These are phyloP conservation scores for Tulasnella calospora DNA, from an alignment of 768 basidiomycete species.

Conservation along the genomic window DNA sequence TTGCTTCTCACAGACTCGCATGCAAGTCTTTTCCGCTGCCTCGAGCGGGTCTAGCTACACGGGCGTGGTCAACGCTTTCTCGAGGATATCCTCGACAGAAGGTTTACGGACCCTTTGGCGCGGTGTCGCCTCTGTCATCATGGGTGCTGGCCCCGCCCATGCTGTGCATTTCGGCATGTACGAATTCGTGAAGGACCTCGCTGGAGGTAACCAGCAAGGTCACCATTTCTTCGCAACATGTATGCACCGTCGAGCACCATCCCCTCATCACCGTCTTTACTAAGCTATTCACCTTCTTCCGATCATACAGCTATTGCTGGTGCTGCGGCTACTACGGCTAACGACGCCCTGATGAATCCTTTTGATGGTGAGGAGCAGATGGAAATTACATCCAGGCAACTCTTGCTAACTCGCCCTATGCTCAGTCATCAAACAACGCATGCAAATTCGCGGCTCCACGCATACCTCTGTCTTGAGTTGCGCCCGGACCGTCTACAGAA, in stretches of 20 bases:
- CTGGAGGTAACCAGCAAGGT: constrained; percentile 70
- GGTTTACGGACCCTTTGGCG: constrained; percentile 89
- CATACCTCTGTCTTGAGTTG: constrained; percentile 85
- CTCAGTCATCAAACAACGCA: constrained; percentile 96
- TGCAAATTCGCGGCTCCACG: constrained; percentile 94
- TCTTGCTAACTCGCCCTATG: not conserved
- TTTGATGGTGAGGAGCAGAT: constrained; percentile 70
- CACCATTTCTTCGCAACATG: constrained; percentile 87
- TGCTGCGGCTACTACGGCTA: constrained; percentile 88
- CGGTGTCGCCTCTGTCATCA: constrained; percentile 90
- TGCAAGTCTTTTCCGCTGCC: constrained; percentile 89
- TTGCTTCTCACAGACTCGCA: constrained; percentile 70
- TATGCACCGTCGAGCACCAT: constrained; percentile 39
- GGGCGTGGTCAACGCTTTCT: constrained; percentile 84
- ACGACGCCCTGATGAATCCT: constrained; percentile 98
- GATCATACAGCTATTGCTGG: constrained; percentile 71
- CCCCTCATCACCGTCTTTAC: not conserved
- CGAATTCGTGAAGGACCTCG: constrained; percentile 89
- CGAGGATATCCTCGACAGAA: constrained; percentile 90
- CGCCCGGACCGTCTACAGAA: constrained; percentile 74
- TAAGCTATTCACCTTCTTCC: not conserved
- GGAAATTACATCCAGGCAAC: not conserved
- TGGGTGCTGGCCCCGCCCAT: constrained; percentile 97
- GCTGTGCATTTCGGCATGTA: constrained; percentile 96
- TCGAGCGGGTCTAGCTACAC: constrained; percentile 83